phyloP scores from a whole-genome alignment of 2,329 filamentous ascomycete genomes.

The Immersiporthe knoxdaviesiana region DNA sequence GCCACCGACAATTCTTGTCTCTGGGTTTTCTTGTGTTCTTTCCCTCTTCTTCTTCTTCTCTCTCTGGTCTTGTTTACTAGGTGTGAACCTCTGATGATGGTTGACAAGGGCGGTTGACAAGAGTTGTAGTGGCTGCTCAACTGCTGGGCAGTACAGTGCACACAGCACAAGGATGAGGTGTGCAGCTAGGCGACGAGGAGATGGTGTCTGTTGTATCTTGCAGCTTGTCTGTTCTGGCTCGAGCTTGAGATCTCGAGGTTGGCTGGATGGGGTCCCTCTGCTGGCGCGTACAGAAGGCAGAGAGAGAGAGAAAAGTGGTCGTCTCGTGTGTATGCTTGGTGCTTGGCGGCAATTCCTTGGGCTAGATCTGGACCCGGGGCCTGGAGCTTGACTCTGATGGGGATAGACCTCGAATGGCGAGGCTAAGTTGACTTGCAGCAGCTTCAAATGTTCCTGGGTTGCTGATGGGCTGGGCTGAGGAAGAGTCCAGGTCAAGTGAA shows the following conservation, averaged over 20 bases:
- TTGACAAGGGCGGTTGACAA: not conserved
- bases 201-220: not conserved
- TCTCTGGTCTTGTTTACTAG: not conserved
- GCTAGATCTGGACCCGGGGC: conserved; percentile 14
- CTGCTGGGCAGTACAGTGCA: not conserved
- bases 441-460: conserved; percentile 12
- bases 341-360: conserved; percentile 1
- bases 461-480: conserved; percentile 3
- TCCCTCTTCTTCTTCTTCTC: not conserved
- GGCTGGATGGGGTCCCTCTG: not conserved
- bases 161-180: not conserved
- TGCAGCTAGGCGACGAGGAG: conserved; percentile 1
- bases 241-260: not conserved
- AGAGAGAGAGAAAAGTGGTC: no score
- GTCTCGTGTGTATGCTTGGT: not conserved
- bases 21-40: not conserved
- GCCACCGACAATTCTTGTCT: not conserved
- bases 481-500: conserved; percentile 28
- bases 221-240: not conserved
- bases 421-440: conserved; percentile 30
- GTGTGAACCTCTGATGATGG: not conserved
- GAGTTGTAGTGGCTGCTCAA: not conserved
- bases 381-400: conserved; percentile 17
- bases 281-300: not conserved
- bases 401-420: conserved; percentile 26